Conservation (phyloP, 2,329 filamentous ascomycete species). For the Cladosporium sp. region DNA sequence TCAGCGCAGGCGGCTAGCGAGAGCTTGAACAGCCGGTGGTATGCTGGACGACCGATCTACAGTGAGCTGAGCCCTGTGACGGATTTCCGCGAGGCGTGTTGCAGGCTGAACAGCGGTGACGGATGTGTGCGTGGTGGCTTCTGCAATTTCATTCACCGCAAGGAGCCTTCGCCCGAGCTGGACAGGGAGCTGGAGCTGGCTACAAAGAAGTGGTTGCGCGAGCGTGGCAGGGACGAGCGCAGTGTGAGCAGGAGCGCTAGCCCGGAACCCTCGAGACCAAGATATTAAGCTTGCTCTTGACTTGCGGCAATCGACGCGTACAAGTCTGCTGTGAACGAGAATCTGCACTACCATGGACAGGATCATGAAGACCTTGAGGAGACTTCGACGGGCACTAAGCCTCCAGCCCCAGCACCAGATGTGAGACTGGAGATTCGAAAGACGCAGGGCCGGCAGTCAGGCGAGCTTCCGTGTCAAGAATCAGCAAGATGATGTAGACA, state of each 20-base stretch:
- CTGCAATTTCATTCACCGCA: conserved; percentile 99
- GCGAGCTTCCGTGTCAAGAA: not conserved
- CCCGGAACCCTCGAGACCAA: conserved; percentile 73
- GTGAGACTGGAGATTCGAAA: not conserved
- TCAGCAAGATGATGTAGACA: not conserved
- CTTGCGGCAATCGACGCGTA: not conserved
- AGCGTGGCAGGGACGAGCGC: conserved; percentile 76
- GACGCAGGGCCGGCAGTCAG: not conserved
- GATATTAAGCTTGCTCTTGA: conserved; percentile 49
- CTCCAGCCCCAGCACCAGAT: not conserved
- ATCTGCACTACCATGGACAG: not conserved
- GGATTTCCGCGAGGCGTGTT: conserved; percentile 97
- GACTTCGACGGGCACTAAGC: not conserved
- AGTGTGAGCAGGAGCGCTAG: conserved; percentile 79
- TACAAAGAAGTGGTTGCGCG: conserved; percentile 95
- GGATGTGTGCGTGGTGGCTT: conserved; percentile 94
- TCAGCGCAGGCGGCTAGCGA: conserved; percentile 90
- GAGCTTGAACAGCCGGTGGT: conserved; percentile 91
- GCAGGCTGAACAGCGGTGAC: conserved; percentile 87
- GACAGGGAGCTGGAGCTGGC: conserved; percentile 80
- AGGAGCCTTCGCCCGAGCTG: conserved; percentile 85
- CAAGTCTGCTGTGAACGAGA: no score
- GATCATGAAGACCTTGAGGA: no score
- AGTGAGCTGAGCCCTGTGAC: conserved; percentile 96
- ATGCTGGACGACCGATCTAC: conserved; percentile 94